These are phyloP conservation scores for Apiospora phragmitis DNA, from an alignment of 2,329 filamentous ascomycete species.

Conservation along the genomic window DNA sequence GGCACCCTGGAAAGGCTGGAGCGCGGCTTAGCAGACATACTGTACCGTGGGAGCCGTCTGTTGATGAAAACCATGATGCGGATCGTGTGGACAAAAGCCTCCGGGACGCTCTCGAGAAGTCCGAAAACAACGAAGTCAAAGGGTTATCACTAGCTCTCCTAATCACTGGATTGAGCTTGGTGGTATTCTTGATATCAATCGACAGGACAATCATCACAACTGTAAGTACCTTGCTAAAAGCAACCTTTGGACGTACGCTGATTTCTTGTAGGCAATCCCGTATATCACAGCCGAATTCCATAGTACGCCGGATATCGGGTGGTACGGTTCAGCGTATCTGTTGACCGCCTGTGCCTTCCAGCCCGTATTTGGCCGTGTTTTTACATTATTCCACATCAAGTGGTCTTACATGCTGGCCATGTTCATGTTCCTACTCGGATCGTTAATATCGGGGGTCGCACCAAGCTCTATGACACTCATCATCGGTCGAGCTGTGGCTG, in stretches of 20 bases:
- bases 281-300: slow-evolving; percentile 33
- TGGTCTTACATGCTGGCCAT: slow-evolving; percentile 29
- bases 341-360: slow-evolving; percentile 37
- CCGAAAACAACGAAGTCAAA: background rate
- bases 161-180: slow-evolving; percentile 24
- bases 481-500: slow-evolving; percentile 38
- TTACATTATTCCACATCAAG: slow-evolving; percentile 36
- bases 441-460: slow-evolving; percentile 36
- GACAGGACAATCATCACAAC: slow-evolving; percentile 29
- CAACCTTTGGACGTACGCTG: background rate
- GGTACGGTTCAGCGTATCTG: slow-evolving; percentile 34
- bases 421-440: slow-evolving; percentile 34
- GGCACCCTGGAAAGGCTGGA: slow-evolving; percentile 22
- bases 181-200: slow-evolving; percentile 29
- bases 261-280: slow-evolving; percentile 26
- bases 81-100: slow-evolving; percentile 5
- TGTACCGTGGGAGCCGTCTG: slow-evolving; percentile 19
- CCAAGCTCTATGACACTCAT: slow-evolving; percentile 35
- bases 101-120: background rate
- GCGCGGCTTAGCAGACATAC: slow-evolving; percentile 3
- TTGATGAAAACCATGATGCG: slow-evolving; percentile 16
- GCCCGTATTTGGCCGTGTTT: slow-evolving; percentile 35
- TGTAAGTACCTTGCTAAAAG: slow-evolving; percentile 15
- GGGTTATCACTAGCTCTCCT: slow-evolving; percentile 23
- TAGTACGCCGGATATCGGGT: slow-evolving; percentile 32